Evolutionary conservation across 1,284 basidiomycete genomes (phyloP).

Genomic region (Golubevia sp.): DNA sequence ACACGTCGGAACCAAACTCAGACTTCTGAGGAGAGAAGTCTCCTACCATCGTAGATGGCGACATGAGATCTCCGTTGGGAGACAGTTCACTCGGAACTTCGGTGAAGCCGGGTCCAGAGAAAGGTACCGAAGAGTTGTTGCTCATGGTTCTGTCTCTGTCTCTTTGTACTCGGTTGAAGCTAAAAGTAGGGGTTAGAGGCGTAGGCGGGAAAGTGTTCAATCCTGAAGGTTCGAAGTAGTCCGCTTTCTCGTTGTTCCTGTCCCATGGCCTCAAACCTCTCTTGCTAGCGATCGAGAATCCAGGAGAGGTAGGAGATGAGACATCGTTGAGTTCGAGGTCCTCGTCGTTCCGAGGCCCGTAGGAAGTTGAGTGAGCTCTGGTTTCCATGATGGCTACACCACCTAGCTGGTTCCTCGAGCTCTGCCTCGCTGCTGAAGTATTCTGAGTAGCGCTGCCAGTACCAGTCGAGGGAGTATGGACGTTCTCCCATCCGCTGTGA

Average conservation of each 20-base stretch:
- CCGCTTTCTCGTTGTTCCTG: not conserved
- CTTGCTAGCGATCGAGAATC: no score
- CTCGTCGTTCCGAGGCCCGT: no score
- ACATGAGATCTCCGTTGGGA: not conserved
- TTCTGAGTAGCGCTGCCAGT: no score
- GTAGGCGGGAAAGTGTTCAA: not conserved
- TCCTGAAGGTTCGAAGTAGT: not conserved
- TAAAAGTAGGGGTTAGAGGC: not conserved
- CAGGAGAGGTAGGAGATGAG: no score
- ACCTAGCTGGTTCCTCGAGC: no score
- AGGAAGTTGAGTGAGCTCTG: no score
- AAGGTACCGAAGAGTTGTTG: not conserved
- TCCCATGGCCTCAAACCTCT: no score
- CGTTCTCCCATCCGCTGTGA: no score
- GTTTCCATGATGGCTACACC: no score
- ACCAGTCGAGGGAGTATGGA: no score
- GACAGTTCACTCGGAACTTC: not conserved
- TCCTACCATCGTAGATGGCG: not conserved
- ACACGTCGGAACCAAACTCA: not conserved
- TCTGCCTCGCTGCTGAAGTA: no score
- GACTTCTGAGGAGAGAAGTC: not conserved
- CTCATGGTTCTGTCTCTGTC: not conserved
- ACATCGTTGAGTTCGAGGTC: no score
- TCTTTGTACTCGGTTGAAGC: not conserved
- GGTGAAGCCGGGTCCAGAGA: not conserved